Evolutionary conservation across 164 flowering plant genomes (phyloP), one percentile per base, ranked within the genome.

Genomic region (Annona squamosa): DNA sequence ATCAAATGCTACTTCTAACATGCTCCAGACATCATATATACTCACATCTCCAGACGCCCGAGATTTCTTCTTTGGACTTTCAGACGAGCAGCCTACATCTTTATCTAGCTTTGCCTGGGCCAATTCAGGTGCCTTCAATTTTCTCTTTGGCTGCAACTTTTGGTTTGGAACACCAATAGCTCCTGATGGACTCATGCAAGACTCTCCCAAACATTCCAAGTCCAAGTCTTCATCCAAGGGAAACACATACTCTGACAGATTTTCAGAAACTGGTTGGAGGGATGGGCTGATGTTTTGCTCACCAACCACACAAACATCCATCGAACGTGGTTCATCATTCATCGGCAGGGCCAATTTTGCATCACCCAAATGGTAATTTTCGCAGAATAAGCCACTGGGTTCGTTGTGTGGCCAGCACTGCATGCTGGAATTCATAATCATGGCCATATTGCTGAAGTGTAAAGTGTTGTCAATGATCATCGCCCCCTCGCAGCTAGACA

Each of bases 41-140:
- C 90, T 86, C 67, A 89, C 94, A 70, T 81, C 79, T 68, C 67
- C 77, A 12, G 85, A 76, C 64, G 12, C 74, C 17, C 80, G 81
- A 52, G 84, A 5, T 76, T 86, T 83, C 83, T 92, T 91, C 84
- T 77, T 87, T 0, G 85, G 78, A 63, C 59, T 77, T 68, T 85
- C 82, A 0, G 72, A 13, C 19, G 62, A 65, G 61, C 63, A 43
- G 16, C 3, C 62, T 4, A 66, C 66, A 70, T 59, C 44, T 61
- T 61, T 48, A 64, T 77, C 80, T 5, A 76, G 74, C n/a, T 10
- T 4, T 0, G 37, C 12, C 2, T 71, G 17, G 43, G 75, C 77
- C 2, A 52, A 61, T 26, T 17, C 68, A n/a, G 69, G 63, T 37
- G 43, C 67, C 68, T 79, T 76, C 13, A 48, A n/a, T 65, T 84